A percentile compares a stretch with the other conserved stretches of the same genome.
phyloP scores from a whole-genome alignment of 371 early-diverging fungal genomes.

The Parasitella parasitica region DNA sequence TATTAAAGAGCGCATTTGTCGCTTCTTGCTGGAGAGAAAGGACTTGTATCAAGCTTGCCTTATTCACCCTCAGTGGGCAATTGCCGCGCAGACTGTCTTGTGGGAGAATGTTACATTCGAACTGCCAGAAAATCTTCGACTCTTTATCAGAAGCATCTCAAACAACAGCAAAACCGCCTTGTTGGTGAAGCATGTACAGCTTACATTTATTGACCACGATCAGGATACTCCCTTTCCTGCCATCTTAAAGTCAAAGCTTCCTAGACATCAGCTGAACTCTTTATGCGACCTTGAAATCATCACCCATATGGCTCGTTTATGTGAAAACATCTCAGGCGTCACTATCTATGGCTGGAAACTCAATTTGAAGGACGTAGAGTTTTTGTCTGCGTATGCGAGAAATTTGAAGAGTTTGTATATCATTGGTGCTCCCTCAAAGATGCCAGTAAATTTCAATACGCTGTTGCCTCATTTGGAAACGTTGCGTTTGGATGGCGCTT shows the following conservation, averaged over 20 bases:
- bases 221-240: conserved; percentile 19
- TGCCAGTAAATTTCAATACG: conserved; percentile 13
- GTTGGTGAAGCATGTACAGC: conserved; percentile 23
- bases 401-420: conserved; percentile 19
- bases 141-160: conserved; percentile 11
- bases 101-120: conserved; percentile 36
- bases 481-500: conserved; percentile 30
- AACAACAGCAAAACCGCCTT: conserved; percentile 24
- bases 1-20: conserved; percentile 38
- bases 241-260: conserved; percentile 11
- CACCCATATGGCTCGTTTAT: conserved; percentile 14
- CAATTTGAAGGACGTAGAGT: conserved; percentile 19
- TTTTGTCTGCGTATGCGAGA: conserved; percentile 6
- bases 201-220: conserved; percentile 21
- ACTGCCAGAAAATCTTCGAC: conserved; percentile 18
- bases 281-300: conserved; percentile 24
- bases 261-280: conserved; percentile 13
- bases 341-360: conserved; percentile 44
- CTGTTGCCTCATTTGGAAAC: conserved; percentile 19
- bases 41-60: conserved; percentile 33
- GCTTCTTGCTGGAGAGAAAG: conserved; percentile 20
- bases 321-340: conserved; percentile 33
- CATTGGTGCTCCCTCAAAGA: conserved; percentile 23
- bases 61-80: conserved; percentile 29
- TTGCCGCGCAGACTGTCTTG: conserved; percentile 31